A percentile compares a stretch with the other conserved stretches of the same genome.
phyloP scores from a whole-genome alignment of 306 rosid genomes.

The Pachyrhizus erosus region DNA sequence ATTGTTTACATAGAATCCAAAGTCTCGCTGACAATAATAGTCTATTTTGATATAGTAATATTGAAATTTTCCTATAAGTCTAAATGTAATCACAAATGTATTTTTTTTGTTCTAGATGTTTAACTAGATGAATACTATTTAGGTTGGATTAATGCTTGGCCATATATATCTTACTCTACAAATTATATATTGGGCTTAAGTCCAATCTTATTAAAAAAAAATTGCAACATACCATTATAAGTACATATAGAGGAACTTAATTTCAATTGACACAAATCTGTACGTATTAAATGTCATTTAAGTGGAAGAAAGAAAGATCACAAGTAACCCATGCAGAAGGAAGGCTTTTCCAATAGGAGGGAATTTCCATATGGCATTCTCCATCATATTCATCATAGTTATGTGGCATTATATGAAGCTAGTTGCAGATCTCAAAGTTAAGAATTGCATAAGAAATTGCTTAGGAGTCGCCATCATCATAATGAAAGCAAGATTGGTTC shows the following conservation, averaged over 20 bases:
- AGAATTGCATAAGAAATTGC: background rate
- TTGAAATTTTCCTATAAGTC: no score
- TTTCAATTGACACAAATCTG: background rate
- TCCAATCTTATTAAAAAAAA: background rate
- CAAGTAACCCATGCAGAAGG: background rate
- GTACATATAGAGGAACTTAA: background rate
- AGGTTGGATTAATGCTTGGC: background rate
- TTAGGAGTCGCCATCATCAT: slow-evolving; percentile 30
- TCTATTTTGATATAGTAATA: no score
- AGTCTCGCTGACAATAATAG: background rate
- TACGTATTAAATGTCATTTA: background rate
- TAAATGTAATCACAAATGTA: background rate
- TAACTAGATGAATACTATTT: background rate
- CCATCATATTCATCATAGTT: background rate
- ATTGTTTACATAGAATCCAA: no score
- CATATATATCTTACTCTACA: no score
- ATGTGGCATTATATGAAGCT: background rate
- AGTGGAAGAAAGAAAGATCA: background rate
- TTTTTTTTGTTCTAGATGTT: background rate
- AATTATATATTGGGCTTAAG: no score
- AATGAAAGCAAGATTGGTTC: slow-evolving; percentile 34
- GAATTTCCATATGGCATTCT: background rate
- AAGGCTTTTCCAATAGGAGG: background rate
- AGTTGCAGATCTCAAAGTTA: background rate
- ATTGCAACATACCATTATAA: background rate